phyloP scores from a whole-genome alignment of 768 basidiomycete species.

The Collybiopsis confluens region DNA sequence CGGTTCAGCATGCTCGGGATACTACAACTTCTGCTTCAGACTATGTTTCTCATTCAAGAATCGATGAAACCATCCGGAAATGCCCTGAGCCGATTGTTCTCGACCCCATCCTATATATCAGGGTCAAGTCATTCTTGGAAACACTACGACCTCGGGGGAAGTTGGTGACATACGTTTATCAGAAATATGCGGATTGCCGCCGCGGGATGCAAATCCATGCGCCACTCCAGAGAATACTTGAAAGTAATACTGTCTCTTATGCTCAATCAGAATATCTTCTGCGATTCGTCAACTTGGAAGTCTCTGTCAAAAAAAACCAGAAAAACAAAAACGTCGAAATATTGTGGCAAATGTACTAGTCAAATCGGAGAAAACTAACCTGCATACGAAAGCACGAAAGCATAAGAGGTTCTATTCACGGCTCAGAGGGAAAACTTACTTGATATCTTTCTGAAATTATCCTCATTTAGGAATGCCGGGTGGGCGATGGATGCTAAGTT shows the following conservation, averaged over 20 bases:
- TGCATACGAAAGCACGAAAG: slow-evolving; percentile 44
- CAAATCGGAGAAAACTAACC: slow-evolving; percentile 26
- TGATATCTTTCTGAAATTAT: slow-evolving; percentile 41
- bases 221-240: slow-evolving; percentile 49
- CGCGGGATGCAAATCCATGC: slow-evolving; percentile 48
- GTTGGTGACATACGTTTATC: too few species aligned
- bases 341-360: neutral
- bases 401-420: neutral
- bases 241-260: slow-evolving; percentile 48
- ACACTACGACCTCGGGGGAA: too few species aligned
- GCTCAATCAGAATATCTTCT: slow-evolving; percentile 50
- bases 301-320: too few species aligned
- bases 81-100: too few species aligned
- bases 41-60: too few species aligned
- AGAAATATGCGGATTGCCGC: too few species aligned
- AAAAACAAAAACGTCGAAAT: neutral
- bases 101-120: too few species aligned
- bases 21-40: too few species aligned
- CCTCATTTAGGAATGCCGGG: slow-evolving; percentile 44
- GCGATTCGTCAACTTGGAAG: slow-evolving; percentile 44
- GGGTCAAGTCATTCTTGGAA: too few species aligned
- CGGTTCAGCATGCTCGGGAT: too few species aligned
- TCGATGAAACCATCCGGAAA: too few species aligned
- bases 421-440: slow-evolving; percentile 30
- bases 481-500: slow-evolving; percentile 51